Evolutionary conservation across 345 rosid species (phyloP).

Genomic region (Eucalyptus polybractea): DNA sequence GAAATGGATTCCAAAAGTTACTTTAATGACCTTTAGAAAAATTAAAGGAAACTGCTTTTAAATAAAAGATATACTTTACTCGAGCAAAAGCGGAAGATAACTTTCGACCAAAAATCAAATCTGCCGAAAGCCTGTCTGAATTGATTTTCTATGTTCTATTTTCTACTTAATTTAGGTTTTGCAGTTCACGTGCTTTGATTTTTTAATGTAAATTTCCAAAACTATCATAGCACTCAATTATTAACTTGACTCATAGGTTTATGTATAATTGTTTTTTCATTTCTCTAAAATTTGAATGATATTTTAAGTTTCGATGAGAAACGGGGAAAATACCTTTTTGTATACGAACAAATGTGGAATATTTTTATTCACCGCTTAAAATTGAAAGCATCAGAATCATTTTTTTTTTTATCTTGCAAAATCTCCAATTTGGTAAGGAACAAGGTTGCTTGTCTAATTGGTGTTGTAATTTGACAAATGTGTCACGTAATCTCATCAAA

Average conservation of each 20-base stretch:
- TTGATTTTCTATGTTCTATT: not conserved
- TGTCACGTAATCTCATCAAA: not conserved
- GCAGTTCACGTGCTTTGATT: not conserved
- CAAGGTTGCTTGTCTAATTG: not conserved
- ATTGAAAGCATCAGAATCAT: not conserved
- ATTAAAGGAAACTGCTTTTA: not conserved
- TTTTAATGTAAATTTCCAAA: not conserved
- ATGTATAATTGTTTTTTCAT: not conserved
- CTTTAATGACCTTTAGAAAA: not conserved
- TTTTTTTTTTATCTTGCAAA: not conserved
- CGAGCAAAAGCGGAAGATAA: not conserved
- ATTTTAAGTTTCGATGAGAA: not conserved
- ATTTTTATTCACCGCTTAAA: not conserved
- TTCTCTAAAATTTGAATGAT: not conserved
- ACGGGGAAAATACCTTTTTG: not conserved
- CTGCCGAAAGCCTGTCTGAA: not conserved
- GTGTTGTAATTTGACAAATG: not conserved
- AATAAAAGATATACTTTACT: not conserved
- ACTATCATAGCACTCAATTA: not conserved
- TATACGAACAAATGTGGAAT: not conserved
- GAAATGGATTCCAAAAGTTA: not conserved
- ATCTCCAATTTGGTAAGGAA: not conserved
- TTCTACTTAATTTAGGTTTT: not conserved
- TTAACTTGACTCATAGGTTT: not conserved
- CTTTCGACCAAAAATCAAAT: not conserved